Base-by-base conservation (phyloP, 768 basidiomycete species). In the Boletus vermiculosoides region DNA sequence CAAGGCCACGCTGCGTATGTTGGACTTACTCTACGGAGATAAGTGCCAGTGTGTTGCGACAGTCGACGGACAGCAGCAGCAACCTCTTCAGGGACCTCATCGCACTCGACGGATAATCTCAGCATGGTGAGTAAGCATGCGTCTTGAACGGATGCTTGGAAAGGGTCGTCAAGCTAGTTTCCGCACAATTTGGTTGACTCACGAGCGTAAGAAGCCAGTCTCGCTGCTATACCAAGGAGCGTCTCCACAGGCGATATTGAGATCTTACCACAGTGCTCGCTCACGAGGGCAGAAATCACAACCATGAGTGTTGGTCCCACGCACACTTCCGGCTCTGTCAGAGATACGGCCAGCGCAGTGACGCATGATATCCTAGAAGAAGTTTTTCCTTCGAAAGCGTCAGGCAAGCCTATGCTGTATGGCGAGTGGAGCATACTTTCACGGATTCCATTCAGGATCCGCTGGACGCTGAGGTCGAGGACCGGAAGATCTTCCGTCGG, bases 71-170 rank as follows among this genome's bases (percentile, higher is more conserved):
- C 81, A 15, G 66, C 60, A 23, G 66, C 69, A 15, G 74, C 60
- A 23, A 83, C 75, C 7, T 80, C 72, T 20, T 74, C 66, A 4
- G 86, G 81, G 12, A 87, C 66, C 23, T 79, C 73, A 11, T 82
- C 79, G 63, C 84, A 86, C 20, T 84, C 80, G 3, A 80, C 82
- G 48, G 80, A 76, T 31, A 91, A 59, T 52, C 89, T 79, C 36
- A 92, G 71, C 85, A 93, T 88, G 4, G 85, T 78, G 33, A 92
- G 67, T 31, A 94, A 71, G 57, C 83, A 83, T 5, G 83, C 83
- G 56, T 94, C 91, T 66, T 89, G 87, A 9, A 92, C 81, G 30
- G 85, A 75, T 34, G 80, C 90, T 92, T 58, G 48, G 12, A 23
- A 47, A 33, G 40, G 6, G 50, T 13, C 23, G 30, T 52, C 45